Conservation (phyloP, 1,284 basidiomycete species). For the Amylostereum areolatum region DNA sequence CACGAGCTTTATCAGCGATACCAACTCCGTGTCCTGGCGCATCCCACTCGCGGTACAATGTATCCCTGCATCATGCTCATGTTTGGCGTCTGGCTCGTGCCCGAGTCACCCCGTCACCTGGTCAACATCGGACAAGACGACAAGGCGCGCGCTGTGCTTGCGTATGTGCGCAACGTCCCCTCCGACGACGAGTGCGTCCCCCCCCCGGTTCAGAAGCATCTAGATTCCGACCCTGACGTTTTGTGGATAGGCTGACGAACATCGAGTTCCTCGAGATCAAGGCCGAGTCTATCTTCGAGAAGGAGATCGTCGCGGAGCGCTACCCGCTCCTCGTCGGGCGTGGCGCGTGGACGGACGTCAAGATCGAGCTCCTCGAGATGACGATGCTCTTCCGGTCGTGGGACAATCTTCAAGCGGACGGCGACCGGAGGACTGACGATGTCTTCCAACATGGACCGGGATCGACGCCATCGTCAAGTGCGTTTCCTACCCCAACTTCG, state of each 20-base stretch:
- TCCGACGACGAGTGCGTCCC: not conserved
- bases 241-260: no score
- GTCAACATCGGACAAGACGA: conserved; percentile 17
- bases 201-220: no score
- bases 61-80: conserved; percentile 11
- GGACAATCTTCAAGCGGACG: conserved; percentile 19
- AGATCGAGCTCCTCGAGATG: conserved; percentile 17
- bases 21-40: conserved; percentile 7
- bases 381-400: conserved; percentile 17
- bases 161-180: not conserved
- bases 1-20: conserved; percentile 20
- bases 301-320: conserved; percentile 15
- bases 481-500: not conserved
- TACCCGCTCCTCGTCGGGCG: conserved; percentile 15
- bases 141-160: conserved; percentile 16
- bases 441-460: conserved; percentile 21
- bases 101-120: conserved; percentile 20
- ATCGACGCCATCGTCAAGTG: conserved; percentile 16
- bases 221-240: no score
- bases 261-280: conserved; percentile 26
- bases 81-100: conserved; percentile 15
- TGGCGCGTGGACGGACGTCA: conserved; percentile 9
- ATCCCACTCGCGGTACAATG: conserved; percentile 9
- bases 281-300: conserved; percentile 26
- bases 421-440: conserved; percentile 19